Evolutionary conservation across 805 yeast species (phyloP), one percentile per base, ranked within the genome.

Genomic region (Cyberlindnera mycetangii): DNA sequence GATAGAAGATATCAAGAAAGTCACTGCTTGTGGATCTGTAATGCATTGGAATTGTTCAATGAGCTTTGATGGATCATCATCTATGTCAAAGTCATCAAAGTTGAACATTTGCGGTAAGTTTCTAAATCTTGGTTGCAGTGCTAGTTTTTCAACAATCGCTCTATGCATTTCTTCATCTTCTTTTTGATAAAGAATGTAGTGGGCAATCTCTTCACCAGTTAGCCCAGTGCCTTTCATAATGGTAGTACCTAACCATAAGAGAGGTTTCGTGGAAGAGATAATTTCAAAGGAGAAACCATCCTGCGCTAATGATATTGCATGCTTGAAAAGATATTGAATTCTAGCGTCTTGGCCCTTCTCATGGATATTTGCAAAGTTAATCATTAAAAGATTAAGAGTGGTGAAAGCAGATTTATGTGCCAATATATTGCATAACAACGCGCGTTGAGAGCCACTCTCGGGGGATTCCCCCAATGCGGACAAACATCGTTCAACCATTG

Each of bases 371-470:
- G 20, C 20, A 16, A 25, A 25, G 18, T 37, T 37, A 4, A 27
- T 9, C 25, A 37, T 18, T 4, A n/a, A 18, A 7, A 37, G 21
- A 18, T 30, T 31, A 12, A 30, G 8, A 5, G 25, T 3, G 11
- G 22, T n/a, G 11, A 38, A 37, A 3, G 43, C 24, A 21, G 39
- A 38, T 14, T 27, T 32, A 37, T 39, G 43, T 6, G 40, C 36
- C 16, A 44, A 25, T 2, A 43, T 25, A 12, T 27, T 12, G 15
- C n/a, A 43, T 4, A 20, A 34, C 19, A 7, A n/a, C 17, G 42
- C 42, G n/a, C 47, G 32, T 9, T 16, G n/a, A 5, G 47, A 42
- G 18, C n/a, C n/a, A n/a, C 17, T 32, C 8, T 42, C 37, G 7
- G 16, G 11, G 1, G 45, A 30, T 32, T 41, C 47, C 3, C 47